Conservation (phyloP, 2,329 filamentous ascomycete genomes). For the Zasmidium angulare region DNA sequence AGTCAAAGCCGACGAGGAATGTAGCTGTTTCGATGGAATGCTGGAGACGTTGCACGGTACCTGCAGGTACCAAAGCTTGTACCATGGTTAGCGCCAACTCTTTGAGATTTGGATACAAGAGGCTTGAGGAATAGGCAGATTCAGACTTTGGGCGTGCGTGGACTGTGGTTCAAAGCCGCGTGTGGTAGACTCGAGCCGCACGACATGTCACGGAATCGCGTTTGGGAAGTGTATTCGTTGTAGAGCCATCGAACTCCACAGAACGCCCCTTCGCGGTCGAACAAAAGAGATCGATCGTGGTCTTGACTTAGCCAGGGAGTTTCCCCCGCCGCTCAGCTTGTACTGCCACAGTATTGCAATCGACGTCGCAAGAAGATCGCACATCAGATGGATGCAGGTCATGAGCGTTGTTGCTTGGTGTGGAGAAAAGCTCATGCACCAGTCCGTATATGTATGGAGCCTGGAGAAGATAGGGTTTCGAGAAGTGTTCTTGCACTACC, state of each 20-base stretch:
- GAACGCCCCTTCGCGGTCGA: too few species aligned
- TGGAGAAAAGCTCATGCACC: neutral
- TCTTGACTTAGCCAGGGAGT: neutral
- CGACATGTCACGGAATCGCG: neutral
- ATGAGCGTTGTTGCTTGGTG: neutral
- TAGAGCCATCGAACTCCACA: neutral
- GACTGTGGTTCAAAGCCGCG: neutral
- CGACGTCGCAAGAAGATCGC: neutral
- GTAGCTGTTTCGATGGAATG: slow-evolving; percentile 16
- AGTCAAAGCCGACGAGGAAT: slow-evolving; percentile 14
- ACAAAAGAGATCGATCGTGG: too few species aligned
- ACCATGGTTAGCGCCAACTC: neutral
- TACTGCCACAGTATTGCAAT: too few species aligned
- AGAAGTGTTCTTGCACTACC: neutral
- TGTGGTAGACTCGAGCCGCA: neutral
- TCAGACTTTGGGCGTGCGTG: neutral
- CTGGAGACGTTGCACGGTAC: slow-evolving; percentile 5
- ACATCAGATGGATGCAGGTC: neutral
- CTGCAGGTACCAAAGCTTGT: slow-evolving; percentile 1
- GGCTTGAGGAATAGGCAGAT: neutral
- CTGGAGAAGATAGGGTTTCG: neutral
- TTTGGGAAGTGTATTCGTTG: neutral
- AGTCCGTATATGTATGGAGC: neutral
- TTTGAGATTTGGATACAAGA: neutral
- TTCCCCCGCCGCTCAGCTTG: neutral